Evolutionary conservation across 2,329 filamentous ascomycete species (phyloP).

Genomic region (Trichoderma koningii): DNA sequence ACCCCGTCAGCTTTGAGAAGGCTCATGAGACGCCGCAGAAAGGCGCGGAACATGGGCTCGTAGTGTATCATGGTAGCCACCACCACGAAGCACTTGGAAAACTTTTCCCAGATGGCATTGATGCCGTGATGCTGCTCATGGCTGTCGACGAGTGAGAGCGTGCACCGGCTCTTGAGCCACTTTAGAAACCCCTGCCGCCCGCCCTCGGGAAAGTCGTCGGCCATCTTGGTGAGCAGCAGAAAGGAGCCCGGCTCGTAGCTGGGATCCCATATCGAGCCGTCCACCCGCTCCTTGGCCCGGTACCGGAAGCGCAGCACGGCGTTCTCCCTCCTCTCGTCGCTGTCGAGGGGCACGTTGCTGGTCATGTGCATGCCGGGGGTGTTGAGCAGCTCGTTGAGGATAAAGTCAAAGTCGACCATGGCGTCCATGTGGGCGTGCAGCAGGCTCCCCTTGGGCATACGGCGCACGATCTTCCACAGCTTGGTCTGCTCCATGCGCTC

Average conservation of each 20-base stretch:
- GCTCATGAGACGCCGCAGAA: conserved; percentile 69
- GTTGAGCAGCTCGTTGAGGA: conserved; percentile 70
- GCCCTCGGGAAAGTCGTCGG: conserved; percentile 72
- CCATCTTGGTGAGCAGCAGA: conserved; percentile 62
- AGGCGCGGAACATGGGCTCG: conserved; percentile 82
- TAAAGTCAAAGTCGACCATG: conserved; percentile 83
- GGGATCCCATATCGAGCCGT: conserved; percentile 64
- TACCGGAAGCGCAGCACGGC: conserved; percentile 65
- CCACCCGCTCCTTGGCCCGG: conserved; percentile 48
- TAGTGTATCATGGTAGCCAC: conserved; percentile 79
- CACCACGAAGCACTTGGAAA: conserved; percentile 72
- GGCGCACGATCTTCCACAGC: conserved; percentile 80
- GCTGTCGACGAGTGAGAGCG: conserved; percentile 71
- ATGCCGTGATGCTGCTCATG: conserved; percentile 80
- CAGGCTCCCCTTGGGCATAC: conserved; percentile 85
- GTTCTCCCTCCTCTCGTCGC: conserved; percentile 53
- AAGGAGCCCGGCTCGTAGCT: conserved; percentile 62
- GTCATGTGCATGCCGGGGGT: conserved; percentile 76
- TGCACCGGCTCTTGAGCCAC: conserved; percentile 75
- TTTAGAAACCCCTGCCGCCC: conserved; percentile 70
- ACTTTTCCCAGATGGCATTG: conserved; percentile 83
- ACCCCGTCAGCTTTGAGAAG: conserved; percentile 79
- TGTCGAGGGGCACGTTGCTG: conserved; percentile 57
- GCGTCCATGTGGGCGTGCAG: conserved; percentile 88
- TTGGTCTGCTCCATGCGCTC: conserved; percentile 81